A percentile compares a stretch with the other conserved stretches of the same genome.
Evolutionary conservation across 1,139 yeast species (phyloP).

Genomic region (Cylindricascospora bacillispora): DNA sequence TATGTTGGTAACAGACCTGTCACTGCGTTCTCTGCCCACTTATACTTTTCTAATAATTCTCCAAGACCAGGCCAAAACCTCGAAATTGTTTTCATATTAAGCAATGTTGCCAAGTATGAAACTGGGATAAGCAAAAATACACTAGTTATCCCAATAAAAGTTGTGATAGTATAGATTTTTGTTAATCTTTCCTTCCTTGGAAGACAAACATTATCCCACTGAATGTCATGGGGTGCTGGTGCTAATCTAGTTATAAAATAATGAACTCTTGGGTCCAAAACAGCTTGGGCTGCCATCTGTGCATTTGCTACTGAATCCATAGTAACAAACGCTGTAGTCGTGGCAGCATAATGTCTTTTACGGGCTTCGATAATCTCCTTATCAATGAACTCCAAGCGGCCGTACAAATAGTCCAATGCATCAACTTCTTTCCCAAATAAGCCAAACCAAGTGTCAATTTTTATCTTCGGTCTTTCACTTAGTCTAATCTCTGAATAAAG

Average conservation of each 20-base stretch:
- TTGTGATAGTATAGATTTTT: constrained; percentile 48
- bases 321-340: constrained; percentile 66
- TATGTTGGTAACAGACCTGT: constrained; percentile 70
- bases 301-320: constrained; percentile 80
- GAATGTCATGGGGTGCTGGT: constrained; percentile 72
- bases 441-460: constrained; percentile 37
- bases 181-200: constrained; percentile 41
- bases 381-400: constrained; percentile 46
- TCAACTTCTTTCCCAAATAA: constrained; percentile 46
- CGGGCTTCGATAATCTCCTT: constrained; percentile 48
- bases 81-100: constrained; percentile 57
- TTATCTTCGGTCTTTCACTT: constrained; percentile 37
- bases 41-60: constrained; percentile 40
- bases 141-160: constrained; percentile 48
- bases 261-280: constrained; percentile 63
- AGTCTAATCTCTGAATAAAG: constrained; percentile 18
- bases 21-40: constrained; percentile 59
- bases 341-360: constrained; percentile 49
- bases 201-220: constrained; percentile 60
- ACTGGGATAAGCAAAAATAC: constrained; percentile 58
- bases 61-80: constrained; percentile 68
- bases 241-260: constrained; percentile 59
- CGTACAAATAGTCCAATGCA: constrained; percentile 50
- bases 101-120: constrained; percentile 58
- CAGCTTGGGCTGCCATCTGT: constrained; percentile 78